phyloP scores from a whole-genome alignment of 176 grass and related monocot species.

The Paspalum vaginatum region DNA sequence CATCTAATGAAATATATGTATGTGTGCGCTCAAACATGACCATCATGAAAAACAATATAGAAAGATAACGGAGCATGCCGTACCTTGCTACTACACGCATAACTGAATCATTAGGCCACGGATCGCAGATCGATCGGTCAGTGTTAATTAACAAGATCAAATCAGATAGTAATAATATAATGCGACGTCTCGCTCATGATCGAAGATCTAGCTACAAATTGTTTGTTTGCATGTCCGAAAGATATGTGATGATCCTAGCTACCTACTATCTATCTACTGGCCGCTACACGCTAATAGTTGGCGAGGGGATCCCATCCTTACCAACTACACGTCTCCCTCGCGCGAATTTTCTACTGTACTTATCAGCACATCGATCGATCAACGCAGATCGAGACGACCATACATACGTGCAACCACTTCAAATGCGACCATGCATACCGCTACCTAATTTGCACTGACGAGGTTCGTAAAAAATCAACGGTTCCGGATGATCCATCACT shows the following conservation, averaged over 20 bases:
- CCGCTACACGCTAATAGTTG: not conserved
- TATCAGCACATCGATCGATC: too few species aligned
- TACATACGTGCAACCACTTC: not conserved
- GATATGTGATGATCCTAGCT: not conserved
- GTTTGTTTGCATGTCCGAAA: constrained; percentile 8
- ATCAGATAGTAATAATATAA: not conserved
- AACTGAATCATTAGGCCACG: too few species aligned
- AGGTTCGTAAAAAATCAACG: too few species aligned
- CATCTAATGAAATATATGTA: too few species aligned
- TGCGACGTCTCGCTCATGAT: not conserved
- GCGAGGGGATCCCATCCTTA: constrained; percentile 40
- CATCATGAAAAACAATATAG: too few species aligned
- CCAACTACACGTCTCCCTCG: constrained; percentile 29
- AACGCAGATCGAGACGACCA: not conserved
- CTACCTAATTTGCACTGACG: too few species aligned
- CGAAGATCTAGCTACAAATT: not conserved
- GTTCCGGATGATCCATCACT: too few species aligned
- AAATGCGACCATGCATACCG: too few species aligned
- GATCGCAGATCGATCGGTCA: too few species aligned
- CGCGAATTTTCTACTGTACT: not conserved
- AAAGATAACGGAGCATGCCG: too few species aligned
- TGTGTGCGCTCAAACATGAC: too few species aligned
- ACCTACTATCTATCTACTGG: not conserved
- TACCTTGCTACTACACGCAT: too few species aligned
- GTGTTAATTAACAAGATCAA: not conserved